These are phyloP conservation scores for Fomitopsis serialis DNA, from an alignment of 768 basidiomycete genomes.

Conservation along the genomic window DNA sequence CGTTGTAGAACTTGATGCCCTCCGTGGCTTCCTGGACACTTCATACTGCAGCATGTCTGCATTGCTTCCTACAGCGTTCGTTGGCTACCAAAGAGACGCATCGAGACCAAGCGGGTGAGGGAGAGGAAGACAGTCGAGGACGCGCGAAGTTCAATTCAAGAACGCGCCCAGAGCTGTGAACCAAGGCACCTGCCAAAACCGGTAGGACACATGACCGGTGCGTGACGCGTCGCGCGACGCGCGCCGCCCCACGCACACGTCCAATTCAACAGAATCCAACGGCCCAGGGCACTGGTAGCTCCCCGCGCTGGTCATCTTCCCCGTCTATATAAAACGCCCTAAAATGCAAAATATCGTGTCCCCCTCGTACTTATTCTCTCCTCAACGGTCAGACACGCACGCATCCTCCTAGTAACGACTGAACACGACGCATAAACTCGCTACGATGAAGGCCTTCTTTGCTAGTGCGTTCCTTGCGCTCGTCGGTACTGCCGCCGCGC, in stretches of 20 bases:
- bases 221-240: background rate
- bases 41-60: no score
- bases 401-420: background rate
- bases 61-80: no score
- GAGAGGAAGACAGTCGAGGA: no score
- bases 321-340: background rate
- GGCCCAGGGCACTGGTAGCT: background rate
- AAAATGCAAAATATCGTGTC: background rate
- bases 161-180: background rate
- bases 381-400: background rate
- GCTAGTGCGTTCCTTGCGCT: background rate
- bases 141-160: no score
- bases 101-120: no score
- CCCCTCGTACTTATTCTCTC: background rate
- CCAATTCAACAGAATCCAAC: no score
- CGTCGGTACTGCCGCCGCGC: constrained; percentile 2
- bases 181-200: background rate
- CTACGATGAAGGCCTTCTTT: background rate
- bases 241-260: no score
- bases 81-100: no score
- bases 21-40: no score
- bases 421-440: background rate
- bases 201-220: background rate
- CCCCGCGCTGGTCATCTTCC: background rate
- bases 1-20: no score